Conservation (phyloP, 257 asterid genomes). For the Buddleja alternifolia region DNA sequence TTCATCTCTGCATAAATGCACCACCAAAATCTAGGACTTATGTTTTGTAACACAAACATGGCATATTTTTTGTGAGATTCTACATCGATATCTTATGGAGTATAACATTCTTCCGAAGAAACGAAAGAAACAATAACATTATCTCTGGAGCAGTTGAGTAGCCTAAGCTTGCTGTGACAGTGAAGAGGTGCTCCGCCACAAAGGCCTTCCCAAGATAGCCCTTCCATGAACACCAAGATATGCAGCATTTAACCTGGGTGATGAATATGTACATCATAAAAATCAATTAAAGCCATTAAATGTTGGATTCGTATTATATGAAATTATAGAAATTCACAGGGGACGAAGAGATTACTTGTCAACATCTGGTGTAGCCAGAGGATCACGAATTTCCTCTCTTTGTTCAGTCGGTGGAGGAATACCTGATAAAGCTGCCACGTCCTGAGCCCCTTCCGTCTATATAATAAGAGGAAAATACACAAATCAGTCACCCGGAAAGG, state of each 20-base stretch:
- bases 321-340: constrained; percentile 9
- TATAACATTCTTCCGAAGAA: not conserved
- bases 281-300: not conserved
- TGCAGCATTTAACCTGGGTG: constrained; percentile 71
- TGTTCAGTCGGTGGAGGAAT: constrained; percentile 70
- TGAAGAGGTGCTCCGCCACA: constrained; percentile 83
- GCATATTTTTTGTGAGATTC: not conserved
- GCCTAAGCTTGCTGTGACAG: constrained; percentile 46
- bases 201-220: constrained; percentile 80
- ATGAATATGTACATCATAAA: constrained; percentile 2
- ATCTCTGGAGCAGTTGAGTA: constrained; percentile 13
- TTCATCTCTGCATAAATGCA: not conserved
- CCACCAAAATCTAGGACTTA: not conserved
- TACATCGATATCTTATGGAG: not conserved
- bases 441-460: constrained; percentile 79
- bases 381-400: constrained; percentile 75
- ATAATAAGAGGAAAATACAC: constrained; percentile 13
- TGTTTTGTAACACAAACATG: not conserved
- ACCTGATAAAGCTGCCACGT: constrained; percentile 60
- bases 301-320: not conserved
- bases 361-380: constrained; percentile 86
- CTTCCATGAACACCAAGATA: constrained; percentile 83
- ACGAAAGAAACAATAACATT: constrained; percentile 18
- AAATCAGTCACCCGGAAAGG: constrained; percentile 5
- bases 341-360: constrained; percentile 65